Evolutionary conservation across 257 asterid species (phyloP).

Genomic region (Ballota nigra): DNA sequence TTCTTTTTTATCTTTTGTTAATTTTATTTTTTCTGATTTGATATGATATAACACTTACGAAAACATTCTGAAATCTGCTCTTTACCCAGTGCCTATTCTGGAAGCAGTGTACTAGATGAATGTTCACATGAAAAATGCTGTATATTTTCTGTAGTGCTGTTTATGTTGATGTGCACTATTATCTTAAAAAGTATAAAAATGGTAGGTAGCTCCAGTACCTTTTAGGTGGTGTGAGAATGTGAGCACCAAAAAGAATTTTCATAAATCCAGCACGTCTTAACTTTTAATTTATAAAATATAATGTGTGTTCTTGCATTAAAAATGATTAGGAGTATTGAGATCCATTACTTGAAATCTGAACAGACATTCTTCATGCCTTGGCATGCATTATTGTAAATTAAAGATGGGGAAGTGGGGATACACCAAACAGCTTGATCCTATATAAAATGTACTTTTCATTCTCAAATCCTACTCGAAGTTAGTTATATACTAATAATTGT

Average conservation of each 20-base stretch:
- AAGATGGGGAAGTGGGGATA: neutral
- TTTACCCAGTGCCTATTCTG: neutral
- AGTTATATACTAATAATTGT: neutral
- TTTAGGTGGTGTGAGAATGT: neutral
- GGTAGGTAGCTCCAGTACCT: neutral
- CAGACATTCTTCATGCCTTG: neutral
- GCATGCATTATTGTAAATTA: neutral
- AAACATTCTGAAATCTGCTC: neutral
- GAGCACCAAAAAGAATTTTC: neutral
- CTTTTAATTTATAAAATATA: neutral
- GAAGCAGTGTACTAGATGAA: neutral
- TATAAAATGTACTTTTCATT: neutral
- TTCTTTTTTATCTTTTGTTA: no score
- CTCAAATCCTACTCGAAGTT: neutral
- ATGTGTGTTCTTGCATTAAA: neutral
- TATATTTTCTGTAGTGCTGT: neutral
- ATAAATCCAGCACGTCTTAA: neutral
- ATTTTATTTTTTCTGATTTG: neutral
- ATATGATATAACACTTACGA: conserved; percentile 1
- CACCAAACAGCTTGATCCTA: neutral
- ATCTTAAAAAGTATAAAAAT: neutral
- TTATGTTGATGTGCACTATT: neutral
- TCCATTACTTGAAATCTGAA: neutral
- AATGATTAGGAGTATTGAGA: neutral
- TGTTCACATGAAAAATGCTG: neutral